Base-by-base conservation (phyloP, 495 filamentous ascomycete genomes). In the Mycothermus thermophilus region DNA sequence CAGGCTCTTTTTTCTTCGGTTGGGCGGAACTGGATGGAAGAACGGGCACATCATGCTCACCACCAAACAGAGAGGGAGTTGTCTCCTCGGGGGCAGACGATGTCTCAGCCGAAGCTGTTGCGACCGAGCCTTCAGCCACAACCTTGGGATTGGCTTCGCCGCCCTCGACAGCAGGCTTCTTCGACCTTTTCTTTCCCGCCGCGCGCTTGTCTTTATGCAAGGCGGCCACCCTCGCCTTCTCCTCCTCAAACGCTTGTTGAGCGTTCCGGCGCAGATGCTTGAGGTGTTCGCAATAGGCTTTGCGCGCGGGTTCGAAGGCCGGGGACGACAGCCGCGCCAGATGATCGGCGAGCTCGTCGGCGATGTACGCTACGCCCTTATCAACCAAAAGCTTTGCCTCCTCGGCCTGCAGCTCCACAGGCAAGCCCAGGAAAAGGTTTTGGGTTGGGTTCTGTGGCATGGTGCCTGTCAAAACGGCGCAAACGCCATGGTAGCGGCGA, bases 371-470 rank as follows among this genome's bases (percentile, higher is more conserved):
- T 46, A 75, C 70, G 46, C 71, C 75, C 46, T 77, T 79, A 44
- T 93, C 83, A 39, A 93, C 76, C 21, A 97, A 69, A 36, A 93
- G 51, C 36, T 74, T 70, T 3, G 77, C 86, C 61, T 97, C 90
- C 54, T 96, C 90, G 1, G 82, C 77, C 70, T 88, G 83, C 26
- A 97, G 62, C 60, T 94, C 78, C 24, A 95, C 48, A 1, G 90
- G 90, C 23, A 96, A 57, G 13, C 90, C 83, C 38, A 86, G 69
- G 53, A 96, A 95, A 32, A 94, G 69, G 64, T 95, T 97, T 56
- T 97, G 90, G 46, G 88, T 83, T 5, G 88, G 85, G 27, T 79
- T 73, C 58, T 94, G 90, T 2, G 92, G 85, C 26, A 95, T 74
- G 3, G 79, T 82, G 27, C 90, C 90, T 30, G 79, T 79, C 30